phyloP scores from a whole-genome alignment of 441 rosid genomes.

The Flueggea neowawraea region DNA sequence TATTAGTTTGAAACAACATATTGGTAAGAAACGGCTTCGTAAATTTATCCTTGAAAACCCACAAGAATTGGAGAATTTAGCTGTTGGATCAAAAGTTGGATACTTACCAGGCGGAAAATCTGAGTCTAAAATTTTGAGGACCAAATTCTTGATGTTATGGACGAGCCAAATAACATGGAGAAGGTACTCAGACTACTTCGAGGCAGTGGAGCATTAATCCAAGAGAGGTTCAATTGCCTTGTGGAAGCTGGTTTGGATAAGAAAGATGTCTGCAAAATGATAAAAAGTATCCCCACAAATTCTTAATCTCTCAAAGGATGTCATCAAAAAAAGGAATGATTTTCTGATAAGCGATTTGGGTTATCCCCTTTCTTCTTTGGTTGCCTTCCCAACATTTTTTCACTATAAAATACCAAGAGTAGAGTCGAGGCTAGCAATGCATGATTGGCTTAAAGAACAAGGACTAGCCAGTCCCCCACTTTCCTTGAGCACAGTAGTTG shows the following conservation, averaged over 20 bases:
- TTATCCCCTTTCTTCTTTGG: no score
- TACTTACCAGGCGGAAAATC: conserved; percentile 28
- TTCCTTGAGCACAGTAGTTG: no score
- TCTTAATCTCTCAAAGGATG: conserved; percentile 44
- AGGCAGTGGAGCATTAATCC: conserved; percentile 65
- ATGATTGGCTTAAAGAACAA: no score
- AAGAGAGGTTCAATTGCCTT: conserved; percentile 61
- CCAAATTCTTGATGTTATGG: conserved; percentile 42
- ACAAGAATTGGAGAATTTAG: conserved; percentile 57
- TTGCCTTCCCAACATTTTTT: no score
- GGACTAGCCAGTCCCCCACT: no score
- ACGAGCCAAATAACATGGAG: conserved; percentile 37
- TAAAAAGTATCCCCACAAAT: conserved; percentile 52
- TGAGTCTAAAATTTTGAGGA: conserved; percentile 43
- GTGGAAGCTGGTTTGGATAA: conserved; percentile 49
- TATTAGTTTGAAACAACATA: conserved; percentile 35
- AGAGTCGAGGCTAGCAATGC: no score
- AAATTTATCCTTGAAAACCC: conserved; percentile 60
- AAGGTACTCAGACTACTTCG: conserved; percentile 43
- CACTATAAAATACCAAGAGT: no score
- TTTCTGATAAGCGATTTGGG: no score
- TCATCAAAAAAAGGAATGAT: no score
- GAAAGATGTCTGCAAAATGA: conserved; percentile 53
- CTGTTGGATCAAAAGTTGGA: conserved; percentile 33
- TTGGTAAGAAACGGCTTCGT: conserved; percentile 58